phyloP scores from a whole-genome alignment of 345 rosid genomes.

The Brassica carinata region DNA sequence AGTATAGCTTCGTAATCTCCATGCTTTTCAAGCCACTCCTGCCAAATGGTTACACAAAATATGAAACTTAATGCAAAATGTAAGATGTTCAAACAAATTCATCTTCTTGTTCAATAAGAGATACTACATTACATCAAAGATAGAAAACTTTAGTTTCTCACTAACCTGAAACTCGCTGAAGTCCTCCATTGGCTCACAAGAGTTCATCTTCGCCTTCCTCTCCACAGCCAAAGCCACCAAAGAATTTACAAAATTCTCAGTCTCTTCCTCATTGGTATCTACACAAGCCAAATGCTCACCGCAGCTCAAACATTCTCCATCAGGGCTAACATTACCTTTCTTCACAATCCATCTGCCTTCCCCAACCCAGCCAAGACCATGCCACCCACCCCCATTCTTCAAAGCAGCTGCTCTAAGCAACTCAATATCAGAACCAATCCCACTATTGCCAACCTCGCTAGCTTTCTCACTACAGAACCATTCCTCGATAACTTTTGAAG shows the following conservation, averaged over 20 bases:
- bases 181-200: slow-evolving; percentile 52
- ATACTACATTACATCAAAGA: not conserved
- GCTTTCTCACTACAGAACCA: slow-evolving; percentile 58
- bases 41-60: not conserved
- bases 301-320: slow-evolving; percentile 70
- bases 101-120: not conserved
- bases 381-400: slow-evolving; percentile 94
- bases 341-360: slow-evolving; percentile 66
- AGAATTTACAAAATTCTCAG: slow-evolving; percentile 62
- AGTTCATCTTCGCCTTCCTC: slow-evolving; percentile 71
- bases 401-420: slow-evolving; percentile 47
- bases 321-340: slow-evolving; percentile 52
- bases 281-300: slow-evolving; percentile 63
- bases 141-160: not conserved
- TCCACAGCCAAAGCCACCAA: slow-evolving; percentile 76
- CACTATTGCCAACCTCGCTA: slow-evolving; percentile 34
- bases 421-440: slow-evolving; percentile 36
- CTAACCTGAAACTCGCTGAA: slow-evolving; percentile 86
- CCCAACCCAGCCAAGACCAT: slow-evolving; percentile 92
- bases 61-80: not conserved
- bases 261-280: slow-evolving; percentile 71
- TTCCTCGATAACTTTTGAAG: slow-evolving; percentile 52
- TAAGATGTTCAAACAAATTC: not conserved
- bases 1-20: slow-evolving; percentile 68
- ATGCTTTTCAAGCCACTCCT: slow-evolving; percentile 78